phyloP scores from a whole-genome alignment of 306 rosid genomes.

The Begonia fuchsioides region DNA sequence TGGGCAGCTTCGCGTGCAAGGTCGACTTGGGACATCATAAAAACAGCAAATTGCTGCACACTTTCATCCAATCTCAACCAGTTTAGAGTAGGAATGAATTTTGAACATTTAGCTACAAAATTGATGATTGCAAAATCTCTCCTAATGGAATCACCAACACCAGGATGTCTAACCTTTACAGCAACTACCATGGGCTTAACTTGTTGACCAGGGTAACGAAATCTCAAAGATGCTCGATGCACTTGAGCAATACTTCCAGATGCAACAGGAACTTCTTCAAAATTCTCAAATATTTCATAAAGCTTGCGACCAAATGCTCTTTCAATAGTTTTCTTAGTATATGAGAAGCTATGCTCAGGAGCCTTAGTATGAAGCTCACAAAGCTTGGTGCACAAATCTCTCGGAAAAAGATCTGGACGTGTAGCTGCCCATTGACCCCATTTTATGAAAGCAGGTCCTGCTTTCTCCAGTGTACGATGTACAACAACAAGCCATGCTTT shows the following conservation, averaged over 20 bases:
- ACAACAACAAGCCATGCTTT: slow-evolving; percentile 63
- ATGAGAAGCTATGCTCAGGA: slow-evolving; percentile 89
- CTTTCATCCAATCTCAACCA: slow-evolving; percentile 99
- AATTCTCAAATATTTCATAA: slow-evolving; percentile 78
- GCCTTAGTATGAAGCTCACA: slow-evolving; percentile 87
- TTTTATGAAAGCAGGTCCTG: slow-evolving; percentile 96
- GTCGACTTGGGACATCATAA: slow-evolving; percentile 99
- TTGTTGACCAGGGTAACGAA: slow-evolving; percentile 80
- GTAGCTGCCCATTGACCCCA: slow-evolving; percentile 99
- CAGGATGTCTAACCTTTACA: slow-evolving; percentile 96
- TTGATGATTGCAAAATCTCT: slow-evolving; percentile 86
- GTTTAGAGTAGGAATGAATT: slow-evolving; percentile 60
- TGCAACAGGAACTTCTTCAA: slow-evolving; percentile 91
- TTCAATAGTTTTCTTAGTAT: slow-evolving; percentile 82
- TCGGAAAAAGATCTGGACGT: slow-evolving; percentile 93
- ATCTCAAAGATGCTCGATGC: slow-evolving; percentile 78
- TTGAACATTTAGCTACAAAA: slow-evolving; percentile 57
- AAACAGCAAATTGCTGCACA: slow-evolving; percentile 97
- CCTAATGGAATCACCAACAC: slow-evolving; percentile 92
- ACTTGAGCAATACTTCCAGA: slow-evolving; percentile 99
- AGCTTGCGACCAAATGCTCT: slow-evolving; percentile 78
- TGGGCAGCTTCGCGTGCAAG: slow-evolving; percentile 99
- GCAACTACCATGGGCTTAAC: slow-evolving; percentile 67
- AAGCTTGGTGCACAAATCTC: slow-evolving; percentile 75
- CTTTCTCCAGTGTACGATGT: slow-evolving; percentile 68